phyloP scores from a whole-genome alignment of 345 rosid genomes.

The Pistacia vera region DNA sequence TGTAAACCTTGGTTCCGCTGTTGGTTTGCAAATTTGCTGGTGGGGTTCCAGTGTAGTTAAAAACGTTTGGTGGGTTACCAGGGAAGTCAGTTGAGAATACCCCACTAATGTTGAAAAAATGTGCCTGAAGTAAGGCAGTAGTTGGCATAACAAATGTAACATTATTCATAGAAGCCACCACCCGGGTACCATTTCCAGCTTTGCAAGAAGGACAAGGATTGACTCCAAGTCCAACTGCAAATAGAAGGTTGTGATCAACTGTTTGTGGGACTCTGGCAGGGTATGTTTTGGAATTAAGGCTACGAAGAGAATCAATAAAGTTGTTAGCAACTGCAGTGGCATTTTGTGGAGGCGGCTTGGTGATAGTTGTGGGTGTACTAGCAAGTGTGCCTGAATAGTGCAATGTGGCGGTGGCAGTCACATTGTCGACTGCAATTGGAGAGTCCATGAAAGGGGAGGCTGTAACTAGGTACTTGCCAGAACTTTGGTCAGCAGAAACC shows the following conservation, averaged over 20 bases:
- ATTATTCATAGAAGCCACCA: slow-evolving; percentile 78
- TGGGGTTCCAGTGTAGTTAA: slow-evolving; percentile 66
- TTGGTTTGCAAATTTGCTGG: slow-evolving; percentile 60
- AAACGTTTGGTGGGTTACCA: slow-evolving; percentile 55
- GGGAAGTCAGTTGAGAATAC: slow-evolving; percentile 93
- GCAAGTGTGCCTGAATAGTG: slow-evolving; percentile 83
- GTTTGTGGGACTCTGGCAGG: slow-evolving; percentile 74
- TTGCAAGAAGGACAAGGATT: slow-evolving; percentile 82
- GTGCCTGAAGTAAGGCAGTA: slow-evolving; percentile 77
- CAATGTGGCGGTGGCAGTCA: slow-evolving; percentile 80
- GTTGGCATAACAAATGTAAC: slow-evolving; percentile 86
- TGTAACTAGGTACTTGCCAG: slow-evolving; percentile 72
- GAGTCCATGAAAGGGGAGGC: slow-evolving; percentile 96
- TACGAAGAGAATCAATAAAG: slow-evolving; percentile 57
- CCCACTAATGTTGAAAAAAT: slow-evolving; percentile 71
- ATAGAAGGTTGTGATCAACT: slow-evolving; percentile 71
- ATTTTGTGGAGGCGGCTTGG: slow-evolving; percentile 71
- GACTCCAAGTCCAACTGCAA: slow-evolving; percentile 77
- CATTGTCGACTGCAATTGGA: slow-evolving; percentile 76
- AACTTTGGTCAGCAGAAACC: slow-evolving; percentile 44
- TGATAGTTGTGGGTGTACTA: slow-evolving; percentile 48
- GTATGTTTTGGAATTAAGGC: slow-evolving; percentile 72
- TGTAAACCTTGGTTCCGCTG: slow-evolving; percentile 64
- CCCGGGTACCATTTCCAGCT: slow-evolving; percentile 74
- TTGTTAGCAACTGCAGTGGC: slow-evolving; percentile 75